These are phyloP conservation scores for Fusarium sp. DNA, from an alignment of 2,329 filamentous ascomycete species.

Conservation along the genomic window DNA sequence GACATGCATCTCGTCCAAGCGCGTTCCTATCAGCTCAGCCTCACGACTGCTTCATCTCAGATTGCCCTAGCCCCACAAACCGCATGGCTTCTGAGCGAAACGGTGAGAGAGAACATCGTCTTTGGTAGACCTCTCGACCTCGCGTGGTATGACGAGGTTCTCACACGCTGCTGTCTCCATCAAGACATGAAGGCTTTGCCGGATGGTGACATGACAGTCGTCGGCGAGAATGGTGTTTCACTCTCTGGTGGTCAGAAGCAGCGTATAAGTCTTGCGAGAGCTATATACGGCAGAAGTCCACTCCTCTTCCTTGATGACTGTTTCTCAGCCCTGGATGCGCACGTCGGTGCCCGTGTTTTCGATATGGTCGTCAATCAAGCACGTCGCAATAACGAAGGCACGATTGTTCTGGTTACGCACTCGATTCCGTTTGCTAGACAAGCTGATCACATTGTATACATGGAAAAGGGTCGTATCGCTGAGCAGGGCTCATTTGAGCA, in stretches of 20 bases:
- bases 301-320: constrained; percentile 27
- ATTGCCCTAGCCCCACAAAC: constrained; percentile 15
- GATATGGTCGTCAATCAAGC: constrained; percentile 21
- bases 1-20: constrained; percentile 21
- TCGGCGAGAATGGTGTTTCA: constrained; percentile 24
- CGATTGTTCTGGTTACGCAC: constrained; percentile 8
- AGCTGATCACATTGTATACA: constrained; percentile 18
- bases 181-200: constrained; percentile 12
- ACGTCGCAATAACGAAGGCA: background rate
- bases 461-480: constrained; percentile 3
- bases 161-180: constrained; percentile 12
- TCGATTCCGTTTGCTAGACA: constrained; percentile 22
- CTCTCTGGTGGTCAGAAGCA: constrained; percentile 26
- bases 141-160: constrained; percentile 21
- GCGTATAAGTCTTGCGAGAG: constrained; percentile 24
- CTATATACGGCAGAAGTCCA: constrained; percentile 12
- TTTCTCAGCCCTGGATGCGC: constrained; percentile 20
- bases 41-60: constrained; percentile 1
- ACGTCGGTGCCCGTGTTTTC: constrained; percentile 19
- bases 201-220: constrained; percentile 25
- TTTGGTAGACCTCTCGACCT: constrained; percentile 9
- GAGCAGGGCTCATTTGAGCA: constrained; percentile 20
- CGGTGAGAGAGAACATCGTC: constrained; percentile 17
- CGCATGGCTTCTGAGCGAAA: constrained; percentile 23
- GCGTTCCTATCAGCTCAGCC: background rate